A percentile compares a stretch with the other conserved stretches of the same genome.
phyloP scores from a whole-genome alignment of 1,139 yeast genomes.

The Yamadazyma sp. region DNA sequence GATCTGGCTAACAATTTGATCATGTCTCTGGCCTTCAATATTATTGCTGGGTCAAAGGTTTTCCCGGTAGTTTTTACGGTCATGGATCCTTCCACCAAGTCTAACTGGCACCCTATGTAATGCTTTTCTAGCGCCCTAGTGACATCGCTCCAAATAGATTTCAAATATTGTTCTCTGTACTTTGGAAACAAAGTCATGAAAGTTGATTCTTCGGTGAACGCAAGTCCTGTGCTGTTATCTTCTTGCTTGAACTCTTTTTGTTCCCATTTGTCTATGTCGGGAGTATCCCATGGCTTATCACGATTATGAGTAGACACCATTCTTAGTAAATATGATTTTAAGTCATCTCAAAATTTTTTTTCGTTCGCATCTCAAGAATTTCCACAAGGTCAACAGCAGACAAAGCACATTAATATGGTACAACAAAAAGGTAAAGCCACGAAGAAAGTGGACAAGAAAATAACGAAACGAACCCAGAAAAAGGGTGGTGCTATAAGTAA shows the following conservation, averaged over 20 bases:
- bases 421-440: constrained; percentile 3
- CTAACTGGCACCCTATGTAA: constrained; percentile 77
- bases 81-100: constrained; percentile 96
- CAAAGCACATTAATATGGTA: too few species aligned
- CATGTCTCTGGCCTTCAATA: constrained; percentile 91
- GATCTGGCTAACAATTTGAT: constrained; percentile 92
- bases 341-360: constrained; percentile 15
- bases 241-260: constrained; percentile 87
- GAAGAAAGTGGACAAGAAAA: constrained; percentile 7
- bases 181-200: constrained; percentile 96
- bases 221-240: constrained; percentile 80
- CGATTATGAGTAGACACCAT: constrained; percentile 93
- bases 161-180: constrained; percentile 87
- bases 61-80: constrained; percentile 93
- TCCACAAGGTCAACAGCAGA: too few species aligned
- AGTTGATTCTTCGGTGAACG: constrained; percentile 92
- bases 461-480: constrained; percentile 14
- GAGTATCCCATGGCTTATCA: constrained; percentile 98
- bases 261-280: constrained; percentile 92
- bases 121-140: constrained; percentile 74
- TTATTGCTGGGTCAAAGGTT: constrained; percentile 92
- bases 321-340: constrained; percentile 5
- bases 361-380: neutral
- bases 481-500: constrained; percentile 15
- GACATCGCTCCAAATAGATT: constrained; percentile 92